phyloP scores from a whole-genome alignment of 2,329 filamentous ascomycete genomes.

The Aureobasidium sp. region DNA sequence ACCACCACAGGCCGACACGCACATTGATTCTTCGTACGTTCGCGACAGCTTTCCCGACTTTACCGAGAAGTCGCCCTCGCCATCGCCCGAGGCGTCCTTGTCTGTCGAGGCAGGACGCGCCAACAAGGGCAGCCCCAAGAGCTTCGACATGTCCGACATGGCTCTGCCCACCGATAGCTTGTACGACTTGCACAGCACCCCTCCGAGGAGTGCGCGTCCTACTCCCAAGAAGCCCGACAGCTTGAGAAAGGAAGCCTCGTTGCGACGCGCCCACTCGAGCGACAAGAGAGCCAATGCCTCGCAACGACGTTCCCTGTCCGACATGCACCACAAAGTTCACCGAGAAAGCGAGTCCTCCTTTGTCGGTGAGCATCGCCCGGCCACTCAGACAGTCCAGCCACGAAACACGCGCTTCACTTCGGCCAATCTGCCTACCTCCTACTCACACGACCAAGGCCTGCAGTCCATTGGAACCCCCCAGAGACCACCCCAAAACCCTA shows the following conservation, averaged over 20 bases:
- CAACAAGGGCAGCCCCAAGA: slow-evolving; percentile 33
- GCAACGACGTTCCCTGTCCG: slow-evolving; percentile 46
- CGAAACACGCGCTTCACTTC: slow-evolving; percentile 50
- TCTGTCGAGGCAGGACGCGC: slow-evolving; percentile 54
- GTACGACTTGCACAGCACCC: slow-evolving; percentile 40
- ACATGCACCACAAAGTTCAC: slow-evolving; percentile 48
- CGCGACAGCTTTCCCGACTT: slow-evolving; percentile 15
- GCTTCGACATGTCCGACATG: slow-evolving; percentile 44
- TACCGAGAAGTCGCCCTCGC: slow-evolving; percentile 2
- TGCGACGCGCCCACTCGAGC: slow-evolving; percentile 36
- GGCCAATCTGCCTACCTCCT: slow-evolving; percentile 15
- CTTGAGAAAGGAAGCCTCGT: slow-evolving; percentile 40
- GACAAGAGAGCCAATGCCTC: slow-evolving; percentile 21
- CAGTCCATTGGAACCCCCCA: slow-evolving; percentile 21
- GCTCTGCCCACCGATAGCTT: slow-evolving; percentile 43
- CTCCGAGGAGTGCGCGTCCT: slow-evolving; percentile 27
- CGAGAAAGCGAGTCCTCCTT: slow-evolving; percentile 48
- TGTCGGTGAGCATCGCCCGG: slow-evolving; percentile 44
- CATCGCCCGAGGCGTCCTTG: background rate
- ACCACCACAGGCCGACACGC: background rate
- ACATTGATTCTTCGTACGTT: slow-evolving; percentile 7
- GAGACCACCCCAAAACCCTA: slow-evolving; percentile 24
- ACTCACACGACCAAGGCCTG: slow-evolving; percentile 7
- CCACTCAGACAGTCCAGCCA: slow-evolving; percentile 35
- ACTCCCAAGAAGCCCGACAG: slow-evolving; percentile 26